Conservation (phyloP, 2,329 filamentous ascomycete genomes). For the Aschersonia sp. region DNA sequence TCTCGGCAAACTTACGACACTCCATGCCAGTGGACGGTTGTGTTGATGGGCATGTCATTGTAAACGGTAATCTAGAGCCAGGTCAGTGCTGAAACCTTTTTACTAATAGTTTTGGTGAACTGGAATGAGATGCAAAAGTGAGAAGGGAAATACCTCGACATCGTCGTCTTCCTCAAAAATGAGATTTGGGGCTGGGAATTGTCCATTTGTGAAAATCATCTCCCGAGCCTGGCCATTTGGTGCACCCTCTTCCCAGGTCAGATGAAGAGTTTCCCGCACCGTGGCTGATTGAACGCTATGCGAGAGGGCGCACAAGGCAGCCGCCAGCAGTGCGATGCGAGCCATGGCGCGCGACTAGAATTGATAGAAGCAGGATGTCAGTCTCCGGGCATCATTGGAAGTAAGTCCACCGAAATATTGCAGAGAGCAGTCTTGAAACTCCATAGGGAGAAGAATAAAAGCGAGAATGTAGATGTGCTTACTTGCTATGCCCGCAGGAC, state of each 20-base stretch:
- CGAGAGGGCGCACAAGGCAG: not conserved
- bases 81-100: not conserved
- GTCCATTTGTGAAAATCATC: conserved; percentile 5
- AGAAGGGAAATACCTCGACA: conserved; percentile 4
- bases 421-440: too few species aligned
- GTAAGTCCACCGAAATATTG: too few species aligned
- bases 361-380: too few species aligned
- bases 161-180: conserved; percentile 7
- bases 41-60: conserved; percentile 14
- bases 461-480: too few species aligned
- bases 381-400: too few species aligned
- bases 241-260: conserved; percentile 6
- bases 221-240: conserved; percentile 6
- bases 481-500: too few species aligned
- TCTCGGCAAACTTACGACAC: not conserved
- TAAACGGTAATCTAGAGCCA: conserved; percentile 7
- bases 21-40: conserved; percentile 16
- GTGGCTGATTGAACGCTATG: not conserved
- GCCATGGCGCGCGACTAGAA: conserved; percentile 5
- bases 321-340: not conserved
- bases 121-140: not conserved
- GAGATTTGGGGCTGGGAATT: conserved; percentile 6
- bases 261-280: not conserved
- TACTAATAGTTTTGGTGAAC: not conserved
- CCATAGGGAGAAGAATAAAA: too few species aligned